Base-by-base conservation (phyloP, 129 eudicot species). In the Sambucus nigra region DNA sequence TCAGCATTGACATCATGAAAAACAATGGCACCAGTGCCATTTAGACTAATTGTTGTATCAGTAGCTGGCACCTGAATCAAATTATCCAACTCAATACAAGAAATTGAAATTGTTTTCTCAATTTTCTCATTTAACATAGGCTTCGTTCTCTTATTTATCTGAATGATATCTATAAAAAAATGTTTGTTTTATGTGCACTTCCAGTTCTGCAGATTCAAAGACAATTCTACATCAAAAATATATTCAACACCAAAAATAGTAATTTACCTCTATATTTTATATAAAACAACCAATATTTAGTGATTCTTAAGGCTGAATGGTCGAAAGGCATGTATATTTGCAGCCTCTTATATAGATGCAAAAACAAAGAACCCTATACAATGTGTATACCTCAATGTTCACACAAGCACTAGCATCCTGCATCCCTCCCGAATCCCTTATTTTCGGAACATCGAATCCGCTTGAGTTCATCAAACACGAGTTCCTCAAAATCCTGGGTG, bases 401-500 rank as follows among this genome's bases (percentile, higher is more conserved):
- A 38, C 47, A 54, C 53, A 44, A 21, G 26, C 65, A 53, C 49
- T 63, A 12, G 25, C 18, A 4, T 2, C 68, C 9, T 17, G 46
- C 59, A 38, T 56, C 19, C 55, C 51, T 60, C 68, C 61, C 7
- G 51, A 28, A 41, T 29, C 23, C 66, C 58, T 67, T 59, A 55
- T 18, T 5, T 53, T 46, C 26, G 33, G 33, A 39, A 41, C 75
- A 47, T 57, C 64, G 22, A 68, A 69, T 58, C 56, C 54, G 22
- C 68, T 67, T 0, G 69, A 45, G 58, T 71, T 60, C 69, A 25
- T 47, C 49, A 63, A 47, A 41, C 74, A 35, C 11, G 45, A 42
- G 27, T 69, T 66, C 67, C 63, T 71, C 24, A 73, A 67, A 29
- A 58, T 79, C 62, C 86, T 76, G 13, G 82, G 81, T 5, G 98